Evolutionary conservation across 352 stramenopile genomes (phyloP).

Genomic region (Blastocystis sp.): DNA sequence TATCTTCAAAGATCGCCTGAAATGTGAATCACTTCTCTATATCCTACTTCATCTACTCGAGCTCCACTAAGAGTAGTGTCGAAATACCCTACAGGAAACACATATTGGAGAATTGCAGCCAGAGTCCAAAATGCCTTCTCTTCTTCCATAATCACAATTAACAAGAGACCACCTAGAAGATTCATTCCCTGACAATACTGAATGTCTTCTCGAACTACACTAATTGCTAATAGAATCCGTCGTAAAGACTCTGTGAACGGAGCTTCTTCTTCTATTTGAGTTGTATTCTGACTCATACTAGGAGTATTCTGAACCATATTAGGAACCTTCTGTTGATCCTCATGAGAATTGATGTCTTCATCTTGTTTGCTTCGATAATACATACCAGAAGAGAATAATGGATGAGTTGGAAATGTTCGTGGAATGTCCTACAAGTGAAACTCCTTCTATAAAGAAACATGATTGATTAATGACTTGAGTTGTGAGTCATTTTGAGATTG

Average conservation of each 20-base stretch:
- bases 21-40: not conserved
- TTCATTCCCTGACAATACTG: conserved; percentile 48
- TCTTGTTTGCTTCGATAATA: not conserved
- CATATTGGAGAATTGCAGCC: not conserved
- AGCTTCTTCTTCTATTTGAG: not conserved
- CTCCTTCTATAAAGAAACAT: not conserved
- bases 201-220: conserved; percentile 23
- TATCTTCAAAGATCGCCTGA: conserved; percentile 4
- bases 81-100: conserved; percentile 23
- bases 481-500: not conserved
- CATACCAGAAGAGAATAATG: not conserved
- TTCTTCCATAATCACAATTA: conserved; percentile 31
- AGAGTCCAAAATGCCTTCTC: conserved; percentile 48
- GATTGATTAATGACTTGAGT: not conserved
- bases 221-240: not conserved
- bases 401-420: conserved; percentile 42
- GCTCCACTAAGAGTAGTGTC: conserved; percentile 1
- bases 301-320: too few relatives aligned
- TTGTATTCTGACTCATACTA: not conserved
- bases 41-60: not conserved
- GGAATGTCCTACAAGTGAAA: not conserved
- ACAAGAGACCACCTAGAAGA: conserved; percentile 1
- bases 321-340: too few relatives aligned
- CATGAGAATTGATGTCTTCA: too few relatives aligned
- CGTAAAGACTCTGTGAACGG: not conserved